A percentile compares a stretch with the other conserved stretches of the same genome.
Conservation (phyloP, 192 early-diverging fungal genomes). For the Entophlyctis luteolus region DNA sequence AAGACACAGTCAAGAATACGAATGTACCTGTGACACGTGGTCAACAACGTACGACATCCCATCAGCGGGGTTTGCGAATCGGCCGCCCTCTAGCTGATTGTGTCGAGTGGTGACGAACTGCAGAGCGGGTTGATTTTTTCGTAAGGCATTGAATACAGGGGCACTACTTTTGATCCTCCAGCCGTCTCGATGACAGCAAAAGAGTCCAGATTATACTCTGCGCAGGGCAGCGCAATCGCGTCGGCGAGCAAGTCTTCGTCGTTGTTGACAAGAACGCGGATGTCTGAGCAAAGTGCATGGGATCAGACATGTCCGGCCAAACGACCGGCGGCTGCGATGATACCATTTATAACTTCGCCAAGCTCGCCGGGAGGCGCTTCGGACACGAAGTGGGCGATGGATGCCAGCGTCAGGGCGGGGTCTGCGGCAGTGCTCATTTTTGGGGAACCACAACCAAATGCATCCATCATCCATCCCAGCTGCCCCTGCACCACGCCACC, state of each 20-base stretch:
- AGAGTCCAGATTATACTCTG: constrained; percentile 82
- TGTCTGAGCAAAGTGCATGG: constrained; percentile 64
- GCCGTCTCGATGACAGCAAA: constrained; percentile 58
- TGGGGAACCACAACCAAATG: too few species aligned
- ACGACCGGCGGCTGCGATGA: neutral
- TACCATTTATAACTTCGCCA: constrained; percentile 85
- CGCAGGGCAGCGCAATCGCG: constrained; percentile 64
- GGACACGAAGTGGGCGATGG: constrained; percentile 71
- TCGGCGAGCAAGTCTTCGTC: constrained; percentile 71
- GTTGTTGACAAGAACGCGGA: constrained; percentile 71
- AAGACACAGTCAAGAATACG: too few species aligned
- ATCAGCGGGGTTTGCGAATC: constrained; percentile 74
- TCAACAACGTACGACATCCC: constrained; percentile 71
- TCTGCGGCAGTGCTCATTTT: neutral
- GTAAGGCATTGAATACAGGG: neutral
- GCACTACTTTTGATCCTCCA: neutral
- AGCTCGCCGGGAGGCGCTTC: constrained; percentile 95
- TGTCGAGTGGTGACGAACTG: constrained; percentile 76
- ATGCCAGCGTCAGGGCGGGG: constrained; percentile 39
- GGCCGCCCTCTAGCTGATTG: constrained; percentile 59
- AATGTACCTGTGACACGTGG: constrained; percentile 60
- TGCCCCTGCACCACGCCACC: too few species aligned
- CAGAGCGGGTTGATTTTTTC: neutral
- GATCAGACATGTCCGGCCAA: too few species aligned
- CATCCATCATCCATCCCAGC: too few species aligned